Conservation (phyloP, 176 grass and related monocot species). For the Oropetium thomaeum region DNA sequence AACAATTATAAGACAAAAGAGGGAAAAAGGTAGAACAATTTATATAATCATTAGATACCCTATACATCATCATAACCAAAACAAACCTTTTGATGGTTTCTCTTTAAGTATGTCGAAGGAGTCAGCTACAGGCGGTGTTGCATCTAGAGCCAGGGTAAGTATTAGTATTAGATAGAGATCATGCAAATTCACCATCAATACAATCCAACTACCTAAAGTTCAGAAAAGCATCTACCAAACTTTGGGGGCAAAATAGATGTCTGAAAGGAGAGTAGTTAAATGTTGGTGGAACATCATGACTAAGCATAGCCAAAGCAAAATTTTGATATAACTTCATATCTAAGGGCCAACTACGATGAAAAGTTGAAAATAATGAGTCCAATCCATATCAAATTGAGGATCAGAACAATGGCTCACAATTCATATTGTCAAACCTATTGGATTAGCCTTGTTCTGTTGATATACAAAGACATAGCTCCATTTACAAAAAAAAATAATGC, state of each 20-base stretch:
- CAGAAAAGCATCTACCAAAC: background rate
- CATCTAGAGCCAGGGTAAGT: constrained; percentile 23
- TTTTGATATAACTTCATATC: background rate
- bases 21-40: background rate
- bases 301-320: background rate
- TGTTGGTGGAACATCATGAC: background rate
- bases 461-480: background rate
- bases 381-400: background rate
- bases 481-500: background rate
- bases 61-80: constrained; percentile 5
- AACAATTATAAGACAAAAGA: background rate
- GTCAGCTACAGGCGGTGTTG: background rate
- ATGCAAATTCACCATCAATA: background rate
- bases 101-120: background rate
- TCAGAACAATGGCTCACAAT: background rate
- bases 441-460: background rate
- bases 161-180: background rate
- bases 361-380: background rate
- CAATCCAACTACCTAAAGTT: background rate
- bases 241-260: too few species aligned
- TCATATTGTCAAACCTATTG: background rate
- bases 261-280: background rate
- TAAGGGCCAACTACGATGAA: background rate
- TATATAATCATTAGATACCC: background rate
- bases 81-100: constrained; percentile 18